A percentile compares a stretch with the other conserved stretches of the same genome.
These are phyloP conservation scores for Didymella exigua DNA, from an alignment of 2,329 filamentous ascomycete species.

Conservation along the genomic window DNA sequence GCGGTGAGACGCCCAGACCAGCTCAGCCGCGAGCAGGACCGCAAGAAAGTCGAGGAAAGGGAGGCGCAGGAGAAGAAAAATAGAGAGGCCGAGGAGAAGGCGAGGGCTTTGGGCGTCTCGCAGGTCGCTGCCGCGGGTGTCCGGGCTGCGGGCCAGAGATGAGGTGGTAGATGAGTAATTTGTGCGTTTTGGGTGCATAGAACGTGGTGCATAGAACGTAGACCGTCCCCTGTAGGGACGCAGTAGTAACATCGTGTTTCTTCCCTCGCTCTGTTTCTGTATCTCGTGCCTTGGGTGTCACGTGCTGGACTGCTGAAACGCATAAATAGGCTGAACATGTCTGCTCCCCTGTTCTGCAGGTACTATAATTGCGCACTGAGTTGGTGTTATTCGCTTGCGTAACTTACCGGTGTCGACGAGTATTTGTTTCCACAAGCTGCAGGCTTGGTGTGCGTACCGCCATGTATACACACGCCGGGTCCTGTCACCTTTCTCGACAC, in stretches of 20 bases:
- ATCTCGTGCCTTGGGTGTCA: background rate
- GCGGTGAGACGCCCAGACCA: constrained; percentile 86
- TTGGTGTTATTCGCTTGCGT: too few species aligned
- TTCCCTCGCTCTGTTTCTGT: background rate
- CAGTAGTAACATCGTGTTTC: background rate
- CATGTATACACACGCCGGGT: too few species aligned
- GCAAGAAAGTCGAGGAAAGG: constrained; percentile 65
- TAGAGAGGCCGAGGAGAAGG: constrained; percentile 37
- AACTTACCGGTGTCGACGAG: too few species aligned
- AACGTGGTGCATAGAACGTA: background rate
- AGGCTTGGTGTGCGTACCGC: too few species aligned
- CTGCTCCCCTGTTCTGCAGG: too few species aligned
- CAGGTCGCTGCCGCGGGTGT: background rate
- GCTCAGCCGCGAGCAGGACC: constrained; percentile 72
- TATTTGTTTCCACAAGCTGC: too few species aligned
- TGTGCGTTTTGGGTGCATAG: too few species aligned
- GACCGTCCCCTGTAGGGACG: background rate
- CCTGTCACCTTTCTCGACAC: too few species aligned
- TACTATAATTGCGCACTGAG: too few species aligned
- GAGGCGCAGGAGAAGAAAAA: constrained; percentile 46
- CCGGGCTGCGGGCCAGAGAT: background rate
- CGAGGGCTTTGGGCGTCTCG: constrained; percentile 18
- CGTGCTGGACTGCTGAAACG: too few species aligned
- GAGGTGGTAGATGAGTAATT: background rate
- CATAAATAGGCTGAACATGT: too few species aligned